Percentiles rank a stretch among this genome's conserved stretches.
Conservation (phyloP, 345 rosid genomes). For the Rubroshorea leprosula region DNA sequence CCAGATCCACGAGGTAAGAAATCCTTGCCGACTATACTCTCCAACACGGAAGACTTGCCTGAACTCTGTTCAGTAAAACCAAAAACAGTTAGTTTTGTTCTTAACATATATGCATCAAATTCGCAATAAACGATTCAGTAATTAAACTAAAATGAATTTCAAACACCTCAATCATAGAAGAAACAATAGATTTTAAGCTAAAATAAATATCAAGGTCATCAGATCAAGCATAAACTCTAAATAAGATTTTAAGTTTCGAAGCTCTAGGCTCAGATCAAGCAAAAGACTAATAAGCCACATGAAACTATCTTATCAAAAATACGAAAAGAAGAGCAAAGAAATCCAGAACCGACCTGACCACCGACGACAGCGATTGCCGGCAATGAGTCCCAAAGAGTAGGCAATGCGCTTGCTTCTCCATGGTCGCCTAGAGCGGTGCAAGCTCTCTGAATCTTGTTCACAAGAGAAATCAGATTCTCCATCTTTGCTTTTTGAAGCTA, state of each 20-base stretch:
- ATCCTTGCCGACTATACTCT: conserved; percentile 95
- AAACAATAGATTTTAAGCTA: too few relatives aligned
- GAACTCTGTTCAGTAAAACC: conserved; percentile 57
- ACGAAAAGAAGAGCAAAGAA: conserved; percentile 12
- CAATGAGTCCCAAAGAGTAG: conserved; percentile 96
- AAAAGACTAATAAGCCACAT: not conserved
- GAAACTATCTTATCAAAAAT: not conserved
- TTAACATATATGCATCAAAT: not conserved
- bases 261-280: not conserved
- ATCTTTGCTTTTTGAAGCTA: conserved; percentile 20
- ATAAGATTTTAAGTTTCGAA: not conserved
- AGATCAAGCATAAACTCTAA: too few relatives aligned
- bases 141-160: too few relatives aligned
- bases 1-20: conserved; percentile 99
- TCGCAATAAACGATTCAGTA: not conserved
- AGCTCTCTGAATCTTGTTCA: conserved; percentile 97
- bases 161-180: too few relatives aligned
- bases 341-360: conserved; percentile 63
- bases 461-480: conserved; percentile 91
- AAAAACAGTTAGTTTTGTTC: not conserved
- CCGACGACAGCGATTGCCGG: conserved; percentile 99
- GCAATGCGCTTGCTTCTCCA: conserved; percentile 81
- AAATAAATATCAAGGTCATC: too few relatives aligned
- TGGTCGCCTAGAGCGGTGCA: conserved; percentile 99
- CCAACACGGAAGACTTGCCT: conserved; percentile 97